Evolutionary conservation across 2,329 filamentous ascomycete genomes (phyloP).

Genomic region (Diatrype stigma): DNA sequence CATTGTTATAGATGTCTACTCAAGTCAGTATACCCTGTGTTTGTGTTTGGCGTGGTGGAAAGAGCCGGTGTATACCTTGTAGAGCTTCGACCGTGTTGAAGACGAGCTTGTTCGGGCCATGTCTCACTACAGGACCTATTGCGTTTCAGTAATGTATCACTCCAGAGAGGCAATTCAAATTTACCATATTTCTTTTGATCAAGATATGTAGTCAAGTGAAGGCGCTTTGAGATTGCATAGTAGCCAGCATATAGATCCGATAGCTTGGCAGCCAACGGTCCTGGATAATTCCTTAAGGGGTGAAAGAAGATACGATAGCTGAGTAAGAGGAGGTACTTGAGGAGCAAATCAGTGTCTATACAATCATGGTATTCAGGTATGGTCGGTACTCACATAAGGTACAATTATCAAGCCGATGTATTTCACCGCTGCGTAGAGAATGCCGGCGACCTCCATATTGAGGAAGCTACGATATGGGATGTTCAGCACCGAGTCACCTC

Average conservation of each 20-base stretch:
- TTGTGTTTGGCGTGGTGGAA: no score
- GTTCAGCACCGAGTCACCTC: no score
- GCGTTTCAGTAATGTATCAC: neutral
- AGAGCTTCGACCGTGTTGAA: neutral
- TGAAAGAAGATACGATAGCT: neutral
- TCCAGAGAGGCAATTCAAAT: neutral
- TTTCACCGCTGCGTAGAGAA: no score
- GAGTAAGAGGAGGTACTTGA: no score
- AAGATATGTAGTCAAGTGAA: neutral
- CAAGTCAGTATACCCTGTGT: neutral
- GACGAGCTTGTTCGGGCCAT: neutral
- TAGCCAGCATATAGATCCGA: neutral
- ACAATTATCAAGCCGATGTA: no score
- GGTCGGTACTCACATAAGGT: no score
- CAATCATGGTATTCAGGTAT: no score
- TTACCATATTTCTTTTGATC: neutral
- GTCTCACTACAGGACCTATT: neutral
- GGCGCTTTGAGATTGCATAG: neutral
- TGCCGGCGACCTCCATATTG: no score
- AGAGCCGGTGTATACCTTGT: neutral
- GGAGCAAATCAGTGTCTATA: no score
- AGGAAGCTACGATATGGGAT: no score
- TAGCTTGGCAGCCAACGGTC: neutral
- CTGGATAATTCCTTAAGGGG: neutral
- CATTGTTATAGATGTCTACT: neutral